Conservation (phyloP, 768 basidiomycete genomes). For the Suillus paluster region DNA sequence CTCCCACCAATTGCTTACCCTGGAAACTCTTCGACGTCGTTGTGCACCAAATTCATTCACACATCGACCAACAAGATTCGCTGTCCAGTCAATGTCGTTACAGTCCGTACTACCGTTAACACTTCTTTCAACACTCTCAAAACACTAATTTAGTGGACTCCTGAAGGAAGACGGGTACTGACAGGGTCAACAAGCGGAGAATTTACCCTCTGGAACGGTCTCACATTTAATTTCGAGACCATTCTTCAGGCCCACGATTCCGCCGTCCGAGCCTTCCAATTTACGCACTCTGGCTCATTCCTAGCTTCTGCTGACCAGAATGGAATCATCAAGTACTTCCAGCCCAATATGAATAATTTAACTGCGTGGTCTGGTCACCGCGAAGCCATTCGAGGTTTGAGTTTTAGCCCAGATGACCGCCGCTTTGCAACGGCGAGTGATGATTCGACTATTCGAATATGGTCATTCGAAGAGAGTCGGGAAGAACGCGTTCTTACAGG, state of each 20-base stretch:
- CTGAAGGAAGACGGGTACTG: constrained; percentile 89
- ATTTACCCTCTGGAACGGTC: constrained; percentile 98
- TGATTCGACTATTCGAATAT: constrained; percentile 92
- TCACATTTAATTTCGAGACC: constrained; percentile 99
- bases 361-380: constrained; percentile 92
- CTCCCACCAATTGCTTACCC: constrained; percentile 93
- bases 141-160: constrained; percentile 78
- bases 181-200: constrained; percentile 97
- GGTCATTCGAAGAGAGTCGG: constrained; percentile 91
- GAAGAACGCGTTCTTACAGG: constrained; percentile 90
- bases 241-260: constrained; percentile 99
- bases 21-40: constrained; percentile 87
- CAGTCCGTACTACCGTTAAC: constrained; percentile 54
- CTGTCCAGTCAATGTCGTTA: constrained; percentile 95
- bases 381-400: constrained; percentile 92
- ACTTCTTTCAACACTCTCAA: constrained; percentile 2
- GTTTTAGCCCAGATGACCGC: constrained; percentile 90
- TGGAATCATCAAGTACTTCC: constrained; percentile 98
- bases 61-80: constrained; percentile 99
- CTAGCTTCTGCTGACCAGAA: constrained; percentile 91
- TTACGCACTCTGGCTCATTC: constrained; percentile 93
- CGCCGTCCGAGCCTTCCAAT: constrained; percentile 86
- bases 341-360: constrained; percentile 98
- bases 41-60: constrained; percentile 97
- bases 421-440: constrained; percentile 95